phyloP scores from a whole-genome alignment of 1,284 basidiomycete genomes.

The Boletellus sp. region DNA sequence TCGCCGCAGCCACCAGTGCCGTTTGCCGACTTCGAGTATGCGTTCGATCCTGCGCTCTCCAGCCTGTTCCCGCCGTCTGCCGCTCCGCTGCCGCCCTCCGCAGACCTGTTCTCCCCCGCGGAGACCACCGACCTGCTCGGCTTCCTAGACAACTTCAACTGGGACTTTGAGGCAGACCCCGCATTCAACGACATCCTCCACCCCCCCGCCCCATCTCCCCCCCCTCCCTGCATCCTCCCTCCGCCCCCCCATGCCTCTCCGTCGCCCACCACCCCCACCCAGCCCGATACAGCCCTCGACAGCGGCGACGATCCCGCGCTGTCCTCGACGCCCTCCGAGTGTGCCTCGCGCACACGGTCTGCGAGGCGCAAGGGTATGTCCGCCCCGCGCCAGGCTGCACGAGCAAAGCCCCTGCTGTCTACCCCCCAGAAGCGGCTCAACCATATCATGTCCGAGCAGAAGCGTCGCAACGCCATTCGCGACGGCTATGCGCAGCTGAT shows the following conservation, averaged over 20 bases:
- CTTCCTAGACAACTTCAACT: conserved; percentile 74
- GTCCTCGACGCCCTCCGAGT: conserved; percentile 9
- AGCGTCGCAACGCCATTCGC: conserved; percentile 83
- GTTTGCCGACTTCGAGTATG: conserved; percentile 61
- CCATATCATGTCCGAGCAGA: conserved; percentile 91
- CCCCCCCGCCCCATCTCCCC: conserved; percentile 4
- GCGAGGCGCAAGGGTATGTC: conserved; percentile 23
- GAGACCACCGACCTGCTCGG: conserved; percentile 71
- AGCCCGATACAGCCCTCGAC: conserved; percentile 8
- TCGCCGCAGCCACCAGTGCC: conserved; percentile 44
- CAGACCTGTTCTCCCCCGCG: conserved; percentile 68
- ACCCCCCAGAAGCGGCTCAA: conserved; percentile 89
- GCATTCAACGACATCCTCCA: conserved; percentile 8
- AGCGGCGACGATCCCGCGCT: conserved; percentile 5
- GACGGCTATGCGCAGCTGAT: conserved; percentile 86
- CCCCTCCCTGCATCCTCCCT: conserved; percentile 3
- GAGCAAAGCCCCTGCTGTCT: conserved; percentile 63
- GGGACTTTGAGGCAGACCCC: conserved; percentile 48
- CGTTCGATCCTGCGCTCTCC: conserved; percentile 55
- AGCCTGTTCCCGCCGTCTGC: conserved; percentile 51
- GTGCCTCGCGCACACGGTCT: conserved; percentile 13
- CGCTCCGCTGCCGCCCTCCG: conserved; percentile 59
- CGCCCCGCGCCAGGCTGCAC: conserved; percentile 15
- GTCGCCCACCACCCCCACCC: conserved; percentile 18
- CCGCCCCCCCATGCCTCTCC: conserved; percentile 11